Conservation (phyloP, 257 asterid genomes). For the Plantago elongata region DNA sequence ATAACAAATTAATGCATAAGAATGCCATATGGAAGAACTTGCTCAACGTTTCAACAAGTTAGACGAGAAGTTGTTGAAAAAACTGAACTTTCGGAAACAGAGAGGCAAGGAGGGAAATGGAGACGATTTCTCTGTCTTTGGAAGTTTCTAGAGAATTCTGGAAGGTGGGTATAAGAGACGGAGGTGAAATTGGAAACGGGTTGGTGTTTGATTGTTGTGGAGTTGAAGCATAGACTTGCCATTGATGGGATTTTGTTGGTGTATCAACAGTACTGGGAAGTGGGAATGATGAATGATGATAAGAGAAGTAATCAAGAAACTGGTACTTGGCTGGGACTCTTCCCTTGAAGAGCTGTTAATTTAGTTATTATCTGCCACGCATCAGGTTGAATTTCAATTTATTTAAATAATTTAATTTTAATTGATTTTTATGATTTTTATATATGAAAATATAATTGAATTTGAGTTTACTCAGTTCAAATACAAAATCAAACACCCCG, state of each 20-base stretch:
- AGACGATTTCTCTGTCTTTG: conserved; percentile 14
- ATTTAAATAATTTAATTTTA: too few relatives aligned
- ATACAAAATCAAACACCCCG: too few relatives aligned
- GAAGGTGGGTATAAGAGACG: conserved; percentile 21
- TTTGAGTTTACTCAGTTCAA: too few relatives aligned
- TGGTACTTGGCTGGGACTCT: conserved; percentile 8
- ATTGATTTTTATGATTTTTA: too few relatives aligned
- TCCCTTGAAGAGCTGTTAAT: conserved; percentile 29
- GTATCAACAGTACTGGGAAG: conserved; percentile 10
- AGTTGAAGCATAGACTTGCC: conserved; percentile 61
- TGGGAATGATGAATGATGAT: conserved; percentile 19
- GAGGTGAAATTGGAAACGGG: conserved; percentile 30
- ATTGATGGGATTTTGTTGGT: conserved; percentile 27
- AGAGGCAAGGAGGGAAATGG: conserved; percentile 34
- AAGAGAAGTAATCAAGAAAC: conserved; percentile 13
- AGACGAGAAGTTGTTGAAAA: conserved; percentile 55
- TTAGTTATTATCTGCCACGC: conserved; percentile 33
- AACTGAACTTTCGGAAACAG: conserved; percentile 64
- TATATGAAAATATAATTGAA: too few relatives aligned
- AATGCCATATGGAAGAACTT: too few relatives aligned
- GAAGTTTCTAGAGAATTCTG: conserved; percentile 12
- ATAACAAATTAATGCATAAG: too few relatives aligned
- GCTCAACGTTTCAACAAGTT: too few relatives aligned
- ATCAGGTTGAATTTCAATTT: not conserved
- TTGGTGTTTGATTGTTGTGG: conserved; percentile 44